These are phyloP conservation scores for Pichia sp. DNA, from an alignment of 1,139 yeast genomes.

Conservation along the genomic window DNA sequence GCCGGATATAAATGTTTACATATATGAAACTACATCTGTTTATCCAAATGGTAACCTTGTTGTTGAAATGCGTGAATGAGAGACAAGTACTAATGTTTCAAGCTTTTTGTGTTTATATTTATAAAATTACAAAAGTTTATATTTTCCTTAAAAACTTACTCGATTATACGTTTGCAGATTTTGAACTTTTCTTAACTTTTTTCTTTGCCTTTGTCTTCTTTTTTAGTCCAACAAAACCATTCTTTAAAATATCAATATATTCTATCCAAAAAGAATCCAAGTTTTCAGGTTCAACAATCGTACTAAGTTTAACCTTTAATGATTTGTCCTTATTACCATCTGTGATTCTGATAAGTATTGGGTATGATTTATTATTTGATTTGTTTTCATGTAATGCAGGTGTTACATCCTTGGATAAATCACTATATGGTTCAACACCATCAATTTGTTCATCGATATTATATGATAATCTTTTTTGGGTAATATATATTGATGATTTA, in stretches of 20 bases:
- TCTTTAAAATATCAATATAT: constrained; percentile 23
- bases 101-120: constrained; percentile 32
- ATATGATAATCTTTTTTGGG: constrained; percentile 35
- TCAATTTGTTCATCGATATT: constrained; percentile 22
- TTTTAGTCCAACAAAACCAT: constrained; percentile 25
- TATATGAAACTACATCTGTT: constrained; percentile 39
- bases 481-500: constrained; percentile 38
- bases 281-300: constrained; percentile 25
- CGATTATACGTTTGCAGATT: constrained; percentile 1
- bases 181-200: constrained; percentile 20
- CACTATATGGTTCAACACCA: constrained; percentile 10
- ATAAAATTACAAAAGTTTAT: no score
- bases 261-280: constrained; percentile 27
- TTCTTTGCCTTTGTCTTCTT: constrained; percentile 23
- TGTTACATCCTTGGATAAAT: constrained; percentile 15
- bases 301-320: constrained; percentile 24
- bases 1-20: constrained; percentile 26
- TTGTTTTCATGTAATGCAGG: constrained; percentile 12
- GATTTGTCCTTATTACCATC: constrained; percentile 42
- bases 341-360: constrained; percentile 51
- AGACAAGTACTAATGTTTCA: constrained; percentile 24
- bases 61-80: constrained; percentile 17
- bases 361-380: constrained; percentile 31
- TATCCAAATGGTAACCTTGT: constrained; percentile 60
- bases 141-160: no score